phyloP scores from a whole-genome alignment of 257 asterid species.

The Echites panduratus region DNA sequence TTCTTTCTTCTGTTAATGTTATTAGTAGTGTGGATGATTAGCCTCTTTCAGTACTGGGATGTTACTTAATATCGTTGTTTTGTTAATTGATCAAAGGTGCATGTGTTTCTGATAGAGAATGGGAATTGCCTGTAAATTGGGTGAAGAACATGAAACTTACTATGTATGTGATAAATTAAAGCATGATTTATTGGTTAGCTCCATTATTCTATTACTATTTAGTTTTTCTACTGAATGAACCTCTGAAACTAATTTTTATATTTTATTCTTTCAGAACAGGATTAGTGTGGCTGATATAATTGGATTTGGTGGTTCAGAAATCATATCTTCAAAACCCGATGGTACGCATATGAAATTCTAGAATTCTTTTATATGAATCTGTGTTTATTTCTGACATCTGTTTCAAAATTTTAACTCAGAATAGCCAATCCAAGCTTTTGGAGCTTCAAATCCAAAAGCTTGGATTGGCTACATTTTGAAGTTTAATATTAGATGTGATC shows the following conservation, averaged over 20 bases:
- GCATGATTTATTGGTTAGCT: background rate
- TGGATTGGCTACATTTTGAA: background rate
- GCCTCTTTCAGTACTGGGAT: background rate
- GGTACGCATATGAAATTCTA: constrained; percentile 17
- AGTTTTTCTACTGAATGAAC: background rate
- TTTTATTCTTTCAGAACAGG: constrained; percentile 24
- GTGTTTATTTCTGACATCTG: background rate
- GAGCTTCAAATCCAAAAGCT: background rate
- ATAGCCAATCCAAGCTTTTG: background rate
- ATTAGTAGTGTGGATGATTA: background rate
- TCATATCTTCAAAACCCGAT: constrained; percentile 29
- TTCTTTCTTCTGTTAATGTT: background rate
- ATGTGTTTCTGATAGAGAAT: background rate
- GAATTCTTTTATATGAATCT: background rate
- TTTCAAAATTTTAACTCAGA: background rate
- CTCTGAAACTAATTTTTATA: background rate
- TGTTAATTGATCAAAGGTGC: background rate
- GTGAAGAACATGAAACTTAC: background rate
- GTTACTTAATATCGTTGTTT: background rate
- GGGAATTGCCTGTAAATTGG: background rate
- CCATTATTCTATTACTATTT: background rate
- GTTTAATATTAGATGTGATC: background rate
- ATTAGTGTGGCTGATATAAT: constrained; percentile 33
- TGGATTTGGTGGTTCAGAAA: constrained; percentile 32
- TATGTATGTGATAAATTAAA: background rate